These are phyloP conservation scores for Mucor ambiguus DNA, from an alignment of 371 early-diverging fungal species.

Conservation along the genomic window DNA sequence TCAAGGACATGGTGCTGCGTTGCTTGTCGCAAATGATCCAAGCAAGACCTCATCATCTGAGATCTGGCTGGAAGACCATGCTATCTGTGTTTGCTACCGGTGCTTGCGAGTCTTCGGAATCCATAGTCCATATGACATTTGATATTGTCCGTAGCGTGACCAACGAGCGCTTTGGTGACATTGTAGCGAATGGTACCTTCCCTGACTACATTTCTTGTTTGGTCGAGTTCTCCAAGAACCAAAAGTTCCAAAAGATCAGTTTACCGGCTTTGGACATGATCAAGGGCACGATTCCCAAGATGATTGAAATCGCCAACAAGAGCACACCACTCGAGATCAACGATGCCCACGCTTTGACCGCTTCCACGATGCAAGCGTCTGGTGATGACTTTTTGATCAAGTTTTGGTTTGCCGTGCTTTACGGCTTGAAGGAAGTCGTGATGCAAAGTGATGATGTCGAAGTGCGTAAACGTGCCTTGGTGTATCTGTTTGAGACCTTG, in stretches of 20 bases:
- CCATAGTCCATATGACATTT: constrained; percentile 67
- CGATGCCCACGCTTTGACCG: constrained; percentile 34
- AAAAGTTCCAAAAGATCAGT: constrained; percentile 59
- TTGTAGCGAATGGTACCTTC: constrained; percentile 70
- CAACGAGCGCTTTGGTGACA: constrained; percentile 69
- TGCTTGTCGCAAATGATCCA: constrained; percentile 91
- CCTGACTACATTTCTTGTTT: constrained; percentile 83
- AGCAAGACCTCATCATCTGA: constrained; percentile 72
- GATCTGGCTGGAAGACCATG: constrained; percentile 93
- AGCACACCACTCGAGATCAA: constrained; percentile 41
- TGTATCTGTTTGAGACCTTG: constrained; percentile 81
- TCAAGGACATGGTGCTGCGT: constrained; percentile 92
- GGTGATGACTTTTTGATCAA: constrained; percentile 52
- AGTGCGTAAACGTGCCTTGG: constrained; percentile 86
- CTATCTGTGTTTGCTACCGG: constrained; percentile 80
- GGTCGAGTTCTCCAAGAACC: constrained; percentile 74
- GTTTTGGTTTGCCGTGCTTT: constrained; percentile 86
- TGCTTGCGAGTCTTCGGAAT: constrained; percentile 73
- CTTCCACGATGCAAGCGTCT: constrained; percentile 28
- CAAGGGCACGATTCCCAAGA: constrained; percentile 49
- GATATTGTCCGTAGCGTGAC: constrained; percentile 66
- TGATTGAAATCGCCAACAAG: constrained; percentile 49
- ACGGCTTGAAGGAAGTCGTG: constrained; percentile 83
- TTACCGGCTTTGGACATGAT: constrained; percentile 61
- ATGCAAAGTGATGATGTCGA: constrained; percentile 90